A percentile compares a stretch with the other conserved stretches of the same genome.
phyloP scores from a whole-genome alignment of 257 asterid genomes.

The Fraxinus excelsior region DNA sequence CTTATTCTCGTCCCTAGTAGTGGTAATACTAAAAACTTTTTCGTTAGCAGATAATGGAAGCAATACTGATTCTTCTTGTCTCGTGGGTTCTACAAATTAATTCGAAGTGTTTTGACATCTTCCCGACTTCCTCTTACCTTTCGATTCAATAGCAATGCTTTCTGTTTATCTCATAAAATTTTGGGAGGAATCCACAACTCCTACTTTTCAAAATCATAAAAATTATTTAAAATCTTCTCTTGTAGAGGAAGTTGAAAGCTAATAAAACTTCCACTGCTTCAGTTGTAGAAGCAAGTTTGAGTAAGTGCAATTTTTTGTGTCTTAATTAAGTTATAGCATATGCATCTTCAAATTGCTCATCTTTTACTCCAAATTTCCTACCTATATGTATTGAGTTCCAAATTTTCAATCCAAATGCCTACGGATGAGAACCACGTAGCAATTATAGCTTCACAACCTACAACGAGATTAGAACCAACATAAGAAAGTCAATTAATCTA shows the following conservation, averaged over 20 bases:
- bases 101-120: constrained; percentile 26
- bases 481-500: no score
- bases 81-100: no score
- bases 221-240: no score
- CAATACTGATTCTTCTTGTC: no score
- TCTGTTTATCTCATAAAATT: constrained; percentile 6
- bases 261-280: not conserved
- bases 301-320: no score
- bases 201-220: not conserved
- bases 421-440: no score
- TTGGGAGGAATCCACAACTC: not conserved
- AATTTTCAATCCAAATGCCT: not conserved
- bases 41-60: constrained; percentile 30
- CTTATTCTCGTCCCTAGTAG: constrained; percentile 51
- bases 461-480: no score
- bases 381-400: no score
- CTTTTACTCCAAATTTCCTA: no score
- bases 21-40: constrained; percentile 58
- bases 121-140: constrained; percentile 42
- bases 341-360: not conserved
- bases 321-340: not conserved
- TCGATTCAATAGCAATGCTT: constrained; percentile 42
- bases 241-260: not conserved
- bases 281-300: not conserved
- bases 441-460: no score